These are phyloP conservation scores for Blastobotrys americana DNA, from an alignment of 805 yeast species.

Conservation along the genomic window DNA sequence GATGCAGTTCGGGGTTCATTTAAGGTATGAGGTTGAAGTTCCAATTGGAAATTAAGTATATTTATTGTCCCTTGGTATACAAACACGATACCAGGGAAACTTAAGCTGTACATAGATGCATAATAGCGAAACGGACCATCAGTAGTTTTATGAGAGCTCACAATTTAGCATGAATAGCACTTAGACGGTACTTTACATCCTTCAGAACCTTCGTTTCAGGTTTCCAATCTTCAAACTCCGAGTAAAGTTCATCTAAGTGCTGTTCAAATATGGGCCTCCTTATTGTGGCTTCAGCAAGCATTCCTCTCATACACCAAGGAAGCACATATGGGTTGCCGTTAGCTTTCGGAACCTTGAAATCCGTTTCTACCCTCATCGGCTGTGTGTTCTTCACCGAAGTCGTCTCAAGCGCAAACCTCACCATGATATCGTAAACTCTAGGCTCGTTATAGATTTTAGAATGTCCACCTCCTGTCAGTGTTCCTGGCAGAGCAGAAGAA, in stretches of 20 bases:
- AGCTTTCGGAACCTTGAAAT: slow-evolving; percentile 50
- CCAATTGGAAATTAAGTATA: too few species aligned
- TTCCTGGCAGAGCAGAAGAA: slow-evolving; percentile 74
- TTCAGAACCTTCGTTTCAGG: slow-evolving; percentile 78
- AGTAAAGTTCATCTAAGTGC: slow-evolving; percentile 54
- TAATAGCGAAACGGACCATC: too few species aligned
- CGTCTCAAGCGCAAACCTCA: slow-evolving; percentile 69
- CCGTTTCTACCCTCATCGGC: slow-evolving; percentile 14
- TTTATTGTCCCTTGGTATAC: background rate
- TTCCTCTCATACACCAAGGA: slow-evolving; percentile 90
- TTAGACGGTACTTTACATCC: slow-evolving; percentile 74
- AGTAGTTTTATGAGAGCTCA: too few species aligned
- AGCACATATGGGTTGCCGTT: slow-evolving; percentile 72
- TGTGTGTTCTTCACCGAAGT: slow-evolving; percentile 35
- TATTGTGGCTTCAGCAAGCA: slow-evolving; percentile 53
- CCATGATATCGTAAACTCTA: slow-evolving; percentile 73
- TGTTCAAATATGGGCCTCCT: slow-evolving; percentile 38
- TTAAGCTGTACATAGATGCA: too few species aligned
- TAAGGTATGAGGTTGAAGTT: too few species aligned
- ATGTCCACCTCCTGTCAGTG: slow-evolving; percentile 93
- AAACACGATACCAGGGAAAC: too few species aligned
- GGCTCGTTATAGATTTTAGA: slow-evolving; percentile 81
- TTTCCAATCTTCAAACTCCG: slow-evolving; percentile 76
- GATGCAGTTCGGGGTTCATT: background rate
- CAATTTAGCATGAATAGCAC: slow-evolving; percentile 39